Percentiles rank a stretch among this genome's conserved stretches.
Evolutionary conservation across 192 early-diverging fungal genomes (phyloP).

Genomic region (Polychytrium aggregatum): DNA sequence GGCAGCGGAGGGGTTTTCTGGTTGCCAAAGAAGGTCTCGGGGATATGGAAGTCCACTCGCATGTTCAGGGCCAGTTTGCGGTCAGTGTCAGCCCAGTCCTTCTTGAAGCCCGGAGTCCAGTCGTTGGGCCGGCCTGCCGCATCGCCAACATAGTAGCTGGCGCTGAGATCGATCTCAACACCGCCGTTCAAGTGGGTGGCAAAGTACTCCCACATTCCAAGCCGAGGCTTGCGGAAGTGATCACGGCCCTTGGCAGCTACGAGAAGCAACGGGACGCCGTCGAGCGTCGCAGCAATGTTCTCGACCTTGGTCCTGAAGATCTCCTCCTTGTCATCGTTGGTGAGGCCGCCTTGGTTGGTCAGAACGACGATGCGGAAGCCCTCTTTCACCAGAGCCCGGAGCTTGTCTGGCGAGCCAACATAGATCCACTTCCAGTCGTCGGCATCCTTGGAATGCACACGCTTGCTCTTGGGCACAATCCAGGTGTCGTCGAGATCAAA

Average conservation of each 20-base stretch:
- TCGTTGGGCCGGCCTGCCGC: conserved; percentile 64
- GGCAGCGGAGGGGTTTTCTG: no score
- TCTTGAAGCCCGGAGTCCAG: conserved; percentile 43
- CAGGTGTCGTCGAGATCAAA: conserved; percentile 77
- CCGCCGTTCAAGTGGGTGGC: conserved; percentile 20
- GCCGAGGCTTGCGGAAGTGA: conserved; percentile 60
- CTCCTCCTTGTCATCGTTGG: conserved; percentile 6
- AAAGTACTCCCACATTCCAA: conserved; percentile 57
- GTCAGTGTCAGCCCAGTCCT: conserved; percentile 80
- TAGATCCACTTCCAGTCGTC: conserved; percentile 74
- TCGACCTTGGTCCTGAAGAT: conserved; percentile 22
- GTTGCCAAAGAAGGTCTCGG: conserved; percentile 71
- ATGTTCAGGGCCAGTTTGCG: conserved; percentile 72
- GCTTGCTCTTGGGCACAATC: conserved; percentile 50
- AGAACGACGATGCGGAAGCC: conserved; percentile 60
- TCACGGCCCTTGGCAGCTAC: conserved; percentile 61
- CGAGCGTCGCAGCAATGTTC: conserved; percentile 6
- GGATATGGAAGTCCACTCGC: conserved; percentile 63
- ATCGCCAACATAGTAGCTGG: conserved; percentile 84
- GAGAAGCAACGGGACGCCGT: conserved; percentile 52
- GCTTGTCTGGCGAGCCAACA: conserved; percentile 39
- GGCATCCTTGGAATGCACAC: conserved; percentile 48
- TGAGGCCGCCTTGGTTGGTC: conserved; percentile 58
- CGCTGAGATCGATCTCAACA: conserved; percentile 33
- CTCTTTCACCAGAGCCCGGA: conserved; percentile 49